Evolutionary conservation across 2,329 filamentous ascomycete genomes (phyloP).

Genomic region (Metarhizium rileyi): DNA sequence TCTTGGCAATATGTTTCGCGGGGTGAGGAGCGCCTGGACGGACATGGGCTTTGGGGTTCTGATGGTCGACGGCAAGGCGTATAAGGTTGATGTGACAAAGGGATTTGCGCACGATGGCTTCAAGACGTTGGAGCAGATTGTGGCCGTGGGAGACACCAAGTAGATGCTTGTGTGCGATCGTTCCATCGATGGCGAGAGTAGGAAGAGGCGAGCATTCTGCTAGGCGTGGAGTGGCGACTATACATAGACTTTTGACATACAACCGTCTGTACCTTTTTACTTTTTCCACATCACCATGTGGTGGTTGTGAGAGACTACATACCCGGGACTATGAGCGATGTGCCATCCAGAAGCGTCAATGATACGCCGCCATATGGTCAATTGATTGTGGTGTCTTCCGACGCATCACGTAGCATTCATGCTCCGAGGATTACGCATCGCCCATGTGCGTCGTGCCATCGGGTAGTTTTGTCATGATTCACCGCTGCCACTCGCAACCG

Average conservation of each 20-base stretch:
- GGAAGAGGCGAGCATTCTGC: background rate
- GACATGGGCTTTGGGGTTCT: conserved; percentile 47
- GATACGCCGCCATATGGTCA: too few relatives aligned
- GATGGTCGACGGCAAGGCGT: conserved; percentile 34
- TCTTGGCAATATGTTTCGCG: conserved; percentile 30
- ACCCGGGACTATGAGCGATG: too few relatives aligned
- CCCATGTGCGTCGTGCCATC: too few relatives aligned
- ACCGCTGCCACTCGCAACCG: too few relatives aligned
- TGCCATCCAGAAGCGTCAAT: too few relatives aligned
- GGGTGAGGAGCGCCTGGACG: conserved; percentile 40
- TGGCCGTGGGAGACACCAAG: conserved; percentile 19
- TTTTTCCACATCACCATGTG: too few relatives aligned
- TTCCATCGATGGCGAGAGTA: background rate
- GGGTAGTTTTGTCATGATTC: too few relatives aligned
- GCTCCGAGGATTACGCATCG: too few relatives aligned
- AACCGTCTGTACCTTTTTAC: background rate
- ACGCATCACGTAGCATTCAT: too few relatives aligned
- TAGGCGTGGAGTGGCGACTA: background rate
- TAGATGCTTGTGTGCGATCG: too few relatives aligned
- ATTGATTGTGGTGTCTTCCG: too few relatives aligned
- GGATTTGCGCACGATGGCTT: conserved; percentile 52
- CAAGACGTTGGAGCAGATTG: conserved; percentile 45
- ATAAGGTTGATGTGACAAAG: conserved; percentile 48
- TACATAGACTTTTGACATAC: background rate
- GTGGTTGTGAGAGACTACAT: too few relatives aligned